A percentile compares a stretch with the other conserved stretches of the same genome.
Evolutionary conservation across 495 filamentous ascomycete species (phyloP).

Genomic region (Monascus purpureus): DNA sequence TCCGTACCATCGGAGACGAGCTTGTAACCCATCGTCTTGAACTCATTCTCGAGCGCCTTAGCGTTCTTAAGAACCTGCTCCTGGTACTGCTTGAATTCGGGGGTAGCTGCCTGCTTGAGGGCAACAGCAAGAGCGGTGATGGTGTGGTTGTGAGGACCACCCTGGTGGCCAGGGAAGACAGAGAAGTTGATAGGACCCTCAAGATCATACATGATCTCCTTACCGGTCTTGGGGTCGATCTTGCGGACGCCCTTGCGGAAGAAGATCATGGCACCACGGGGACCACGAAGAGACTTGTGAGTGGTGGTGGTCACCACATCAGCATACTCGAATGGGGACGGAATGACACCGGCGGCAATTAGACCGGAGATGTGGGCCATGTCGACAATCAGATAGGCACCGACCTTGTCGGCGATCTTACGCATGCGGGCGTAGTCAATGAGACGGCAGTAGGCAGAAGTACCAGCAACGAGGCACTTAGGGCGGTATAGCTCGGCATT

Average conservation of each 20-base stretch:
- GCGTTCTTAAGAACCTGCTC: constrained; percentile 84
- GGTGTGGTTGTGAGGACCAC: constrained; percentile 99
- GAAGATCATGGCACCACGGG: constrained; percentile 99
- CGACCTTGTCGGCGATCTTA: constrained; percentile 87
- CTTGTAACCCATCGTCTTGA: constrained; percentile 74
- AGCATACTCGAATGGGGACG: constrained; percentile 83
- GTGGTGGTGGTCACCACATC: constrained; percentile 99
- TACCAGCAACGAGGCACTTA: constrained; percentile 91
- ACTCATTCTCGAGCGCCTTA: constrained; percentile 57
- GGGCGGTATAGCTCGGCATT: constrained; percentile 91
- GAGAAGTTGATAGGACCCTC: constrained; percentile 97
- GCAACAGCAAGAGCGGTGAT: constrained; percentile 97
- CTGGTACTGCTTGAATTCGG: constrained; percentile 96
- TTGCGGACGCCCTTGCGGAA: constrained; percentile 91
- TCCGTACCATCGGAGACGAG: constrained; percentile 94
- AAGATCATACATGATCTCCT: constrained; percentile 85
- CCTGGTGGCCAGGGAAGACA: constrained; percentile 98
- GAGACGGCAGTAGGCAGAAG: constrained; percentile 94
- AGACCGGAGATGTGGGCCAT: constrained; percentile 99
- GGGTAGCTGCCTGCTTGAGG: constrained; percentile 82
- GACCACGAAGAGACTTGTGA: constrained; percentile 97
- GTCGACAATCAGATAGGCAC: constrained; percentile 89
- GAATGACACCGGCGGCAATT: constrained; percentile 84
- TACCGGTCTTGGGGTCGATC: constrained; percentile 76
- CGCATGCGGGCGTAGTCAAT: constrained; percentile 97